These are phyloP conservation scores for Ophiostoma australiae DNA, from an alignment of 2,329 filamentous ascomycete species.

Conservation along the genomic window DNA sequence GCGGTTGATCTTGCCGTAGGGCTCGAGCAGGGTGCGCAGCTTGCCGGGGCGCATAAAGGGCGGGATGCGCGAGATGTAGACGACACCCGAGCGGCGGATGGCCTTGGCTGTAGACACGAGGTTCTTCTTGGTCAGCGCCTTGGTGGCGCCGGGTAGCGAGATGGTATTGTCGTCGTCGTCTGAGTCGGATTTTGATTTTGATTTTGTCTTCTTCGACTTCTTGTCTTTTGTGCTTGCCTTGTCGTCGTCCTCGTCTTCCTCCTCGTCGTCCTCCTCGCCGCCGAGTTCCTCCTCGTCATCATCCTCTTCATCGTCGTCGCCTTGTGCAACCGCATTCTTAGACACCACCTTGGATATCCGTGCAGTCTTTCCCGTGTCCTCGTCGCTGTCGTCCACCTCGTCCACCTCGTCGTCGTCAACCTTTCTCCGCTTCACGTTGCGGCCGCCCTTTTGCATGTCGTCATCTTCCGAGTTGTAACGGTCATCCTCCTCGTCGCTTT, in stretches of 20 bases:
- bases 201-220: not conserved
- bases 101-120: constrained; percentile 60
- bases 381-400: constrained; percentile 33
- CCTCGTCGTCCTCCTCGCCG: constrained; percentile 21
- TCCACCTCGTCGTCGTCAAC: constrained; percentile 42
- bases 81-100: constrained; percentile 68
- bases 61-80: constrained; percentile 78
- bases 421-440: constrained; percentile 60
- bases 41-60: constrained; percentile 85
- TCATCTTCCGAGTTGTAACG: constrained; percentile 62
- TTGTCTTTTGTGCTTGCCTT: not conserved
- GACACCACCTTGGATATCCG: not conserved
- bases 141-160: constrained; percentile 45
- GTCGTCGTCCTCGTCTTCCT: not conserved
- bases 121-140: constrained; percentile 60
- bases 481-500: constrained; percentile 56
- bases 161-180: constrained; percentile 18
- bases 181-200: not conserved
- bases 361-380: not conserved
- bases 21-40: constrained; percentile 66
- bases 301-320: not conserved
- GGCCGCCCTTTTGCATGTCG: constrained; percentile 61
- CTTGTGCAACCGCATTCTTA: not conserved
- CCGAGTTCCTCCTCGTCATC: constrained; percentile 17
- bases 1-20: constrained; percentile 70